Evolutionary conservation across 202 grass and related monocot genomes (phyloP), one percentile per base, ranked within the genome.

Genomic region (Carex sylvatica): DNA sequence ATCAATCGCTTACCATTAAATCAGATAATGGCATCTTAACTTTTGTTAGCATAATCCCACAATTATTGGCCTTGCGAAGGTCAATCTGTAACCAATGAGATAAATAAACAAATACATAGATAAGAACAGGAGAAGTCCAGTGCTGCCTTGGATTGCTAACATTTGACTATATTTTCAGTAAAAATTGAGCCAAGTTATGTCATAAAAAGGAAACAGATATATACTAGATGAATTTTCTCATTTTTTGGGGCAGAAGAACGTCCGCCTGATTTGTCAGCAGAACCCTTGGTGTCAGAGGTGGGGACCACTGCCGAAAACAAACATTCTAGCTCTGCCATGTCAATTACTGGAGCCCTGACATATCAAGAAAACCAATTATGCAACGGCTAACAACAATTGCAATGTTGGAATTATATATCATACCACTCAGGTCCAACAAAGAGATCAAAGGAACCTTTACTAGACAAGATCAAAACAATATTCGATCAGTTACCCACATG

Each of bases 21-120:
- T 98, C 95, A 65, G 91, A 79, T 78, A 98, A 65, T 54, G 95
- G 95, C 91, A 98, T 98, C 94, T 98, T 98, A 76, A 98, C 92
- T 88, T 98, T 93, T 83, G 92, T 98, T 87, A 98, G 95, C 95
- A 98, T 98, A 55, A 99, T 99, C 91, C 88, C 93, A 86, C 96
- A 99, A 87, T 99, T 99, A 82, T 99, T 99, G 70, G 96, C 92
- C 78, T 79, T 90, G 3, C 96, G 89, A 89, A 99, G 91, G 88
- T 99, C 96, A 82, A 99, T 99, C 96, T 99, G 89, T 49, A 62
- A 91, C 36, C 44, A 65, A 51, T 3, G 51, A 87, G 33, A 90
- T 66, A 40, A 75, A 61, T 58, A 61, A 74, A 80, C 79, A 89
- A 83, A 80, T 40, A 15, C 40, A 73, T 36, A 55, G 1, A 67